Base-by-base conservation (phyloP, 2,329 filamentous ascomycete genomes). In the Cytospora mali region DNA sequence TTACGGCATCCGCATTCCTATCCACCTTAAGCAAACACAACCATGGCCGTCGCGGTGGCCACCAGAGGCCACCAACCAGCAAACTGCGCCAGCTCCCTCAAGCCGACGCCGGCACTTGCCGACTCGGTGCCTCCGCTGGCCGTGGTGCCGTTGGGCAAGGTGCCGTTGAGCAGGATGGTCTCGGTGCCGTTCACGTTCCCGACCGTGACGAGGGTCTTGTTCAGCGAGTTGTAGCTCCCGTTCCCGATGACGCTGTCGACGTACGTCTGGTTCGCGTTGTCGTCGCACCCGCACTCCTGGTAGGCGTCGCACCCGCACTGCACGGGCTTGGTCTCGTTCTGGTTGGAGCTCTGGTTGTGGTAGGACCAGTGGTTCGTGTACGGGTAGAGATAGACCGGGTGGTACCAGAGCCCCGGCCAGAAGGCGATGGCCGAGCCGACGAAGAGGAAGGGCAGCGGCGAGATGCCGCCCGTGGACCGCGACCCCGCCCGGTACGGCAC, bases 111-210 rank as follows among this genome's bases (percentile, higher is more conserved):
- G n/a, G 75, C 76, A 23, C 67, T 73, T 9, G 79, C 72, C 54
- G 75, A 72, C 1, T 79, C 79, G 16, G 72, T 75, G 28, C 79
- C 81, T 14, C 78, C 79, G 4, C 77, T 64, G 0, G 81, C 79
- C 0, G 85, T 88, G 0, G 88, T 90, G 55, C 85, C 86, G 68
- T 90, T 89, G 31, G 87, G 84, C 4, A 94, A 77, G 0, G 88
- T 90, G n/a, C 91, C 91, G 72, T 93, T 92, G 72, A 94, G 77
- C 31, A 91, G 78, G 42, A 95, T 82, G 1, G 84, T 88, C 66
- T 76, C 76, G 1, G 82, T 88, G 55, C 86, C 86, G 61, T 91
- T 88, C 65, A 89, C 81, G 58, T 80, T 75, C 2, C 82, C 84
- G 1, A 93, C 82, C 14, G 79, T 82, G 62, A 91, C 81, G 2